Evolutionary conservation across 108 stramenopile species (phyloP).

Genomic region (Skeletonema menzelii): DNA sequence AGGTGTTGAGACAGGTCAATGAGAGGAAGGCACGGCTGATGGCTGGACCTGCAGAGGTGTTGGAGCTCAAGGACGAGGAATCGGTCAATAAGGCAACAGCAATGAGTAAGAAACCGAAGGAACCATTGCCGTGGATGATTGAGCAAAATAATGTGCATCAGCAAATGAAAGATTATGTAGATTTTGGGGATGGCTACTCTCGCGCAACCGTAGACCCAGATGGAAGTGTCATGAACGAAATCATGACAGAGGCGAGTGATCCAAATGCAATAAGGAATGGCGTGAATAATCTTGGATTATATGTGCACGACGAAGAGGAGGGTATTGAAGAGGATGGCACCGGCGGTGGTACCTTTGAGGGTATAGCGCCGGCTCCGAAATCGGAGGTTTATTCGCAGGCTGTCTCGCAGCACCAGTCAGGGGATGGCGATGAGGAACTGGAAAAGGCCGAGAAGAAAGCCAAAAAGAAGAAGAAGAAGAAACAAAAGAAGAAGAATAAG

Average conservation of each 20-base stretch:
- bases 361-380: slow-evolving; percentile 6
- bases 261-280: background rate
- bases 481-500: slow-evolving; percentile 4
- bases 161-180: slow-evolving; percentile 3
- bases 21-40: slow-evolving; percentile 29
- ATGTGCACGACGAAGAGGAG: background rate
- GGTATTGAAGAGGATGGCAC: slow-evolving; percentile 4
- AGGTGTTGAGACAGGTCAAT: slow-evolving; percentile 23
- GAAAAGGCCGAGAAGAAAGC: background rate
- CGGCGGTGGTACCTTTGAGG: background rate
- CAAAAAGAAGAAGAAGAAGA: slow-evolving; percentile 5
- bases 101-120: background rate
- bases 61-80: slow-evolving; percentile 20
- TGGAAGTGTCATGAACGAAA: slow-evolving; percentile 11
- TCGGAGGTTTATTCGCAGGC: slow-evolving; percentile 8
- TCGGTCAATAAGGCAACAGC: background rate
- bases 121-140: background rate
- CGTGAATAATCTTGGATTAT: background rate
- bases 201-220: slow-evolving; percentile 14
- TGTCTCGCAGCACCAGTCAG: background rate
- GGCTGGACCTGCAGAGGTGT: slow-evolving; percentile 29
- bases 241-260: slow-evolving; percentile 19
- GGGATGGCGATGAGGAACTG: background rate
- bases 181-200: slow-evolving; percentile 3
- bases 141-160: slow-evolving; percentile 1